These are phyloP conservation scores for Aurinia saxatilis DNA, from an alignment of 345 rosid species.

Conservation along the genomic window DNA sequence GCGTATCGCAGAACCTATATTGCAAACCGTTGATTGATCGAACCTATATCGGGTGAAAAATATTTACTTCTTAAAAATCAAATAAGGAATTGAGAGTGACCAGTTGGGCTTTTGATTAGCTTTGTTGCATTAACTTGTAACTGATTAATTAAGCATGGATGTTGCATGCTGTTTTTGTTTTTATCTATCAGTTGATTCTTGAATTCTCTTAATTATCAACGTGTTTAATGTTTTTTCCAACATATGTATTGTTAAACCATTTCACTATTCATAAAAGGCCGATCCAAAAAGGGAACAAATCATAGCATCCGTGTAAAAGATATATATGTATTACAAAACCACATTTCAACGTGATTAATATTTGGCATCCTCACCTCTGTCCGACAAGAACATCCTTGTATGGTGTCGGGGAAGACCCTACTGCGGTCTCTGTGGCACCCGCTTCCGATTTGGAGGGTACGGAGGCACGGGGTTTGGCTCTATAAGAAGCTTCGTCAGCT, in stretches of 20 bases:
- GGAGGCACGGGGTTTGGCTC: conserved; percentile 11
- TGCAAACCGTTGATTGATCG: neutral
- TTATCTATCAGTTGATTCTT: neutral
- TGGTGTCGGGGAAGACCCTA: conserved; percentile 31
- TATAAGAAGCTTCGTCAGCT: conserved; percentile 6
- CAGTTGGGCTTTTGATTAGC: neutral
- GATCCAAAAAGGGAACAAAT: neutral
- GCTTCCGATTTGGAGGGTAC: conserved; percentile 2
- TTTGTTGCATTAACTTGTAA: neutral
- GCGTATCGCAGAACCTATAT: neutral
- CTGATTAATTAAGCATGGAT: neutral
- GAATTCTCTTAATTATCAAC: neutral
- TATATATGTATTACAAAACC: conserved; percentile 6
- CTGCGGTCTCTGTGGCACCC: neutral
- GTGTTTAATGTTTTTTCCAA: neutral
- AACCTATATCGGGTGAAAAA: neutral
- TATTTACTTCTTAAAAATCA: neutral
- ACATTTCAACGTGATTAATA: neutral
- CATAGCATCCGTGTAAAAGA: neutral
- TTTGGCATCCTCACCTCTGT: conserved; percentile 15
- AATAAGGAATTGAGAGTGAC: neutral
- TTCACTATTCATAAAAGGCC: neutral
- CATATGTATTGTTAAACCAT: neutral
- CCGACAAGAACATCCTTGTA: conserved; percentile 50
- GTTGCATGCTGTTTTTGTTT: neutral